Evolutionary conservation across 1,284 basidiomycete species (phyloP).

Genomic region (Heterobasidion annosum): DNA sequence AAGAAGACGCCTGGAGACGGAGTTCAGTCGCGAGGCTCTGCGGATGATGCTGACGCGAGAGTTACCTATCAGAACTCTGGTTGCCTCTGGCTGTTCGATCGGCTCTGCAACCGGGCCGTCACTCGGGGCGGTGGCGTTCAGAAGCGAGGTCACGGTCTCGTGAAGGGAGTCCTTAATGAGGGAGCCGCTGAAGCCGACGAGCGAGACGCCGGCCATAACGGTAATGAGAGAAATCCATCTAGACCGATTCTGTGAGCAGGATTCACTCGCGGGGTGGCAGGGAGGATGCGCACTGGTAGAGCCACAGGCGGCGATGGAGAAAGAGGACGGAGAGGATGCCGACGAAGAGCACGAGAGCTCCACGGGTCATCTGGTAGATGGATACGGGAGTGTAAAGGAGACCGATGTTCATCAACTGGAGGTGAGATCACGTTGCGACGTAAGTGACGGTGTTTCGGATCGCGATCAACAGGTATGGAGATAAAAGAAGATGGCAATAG

Average conservation of each 20-base stretch:
- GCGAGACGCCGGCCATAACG: constrained; percentile 84
- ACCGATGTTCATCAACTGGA: constrained; percentile 88
- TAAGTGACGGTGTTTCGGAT: not conserved
- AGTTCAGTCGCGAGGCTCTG: constrained; percentile 7
- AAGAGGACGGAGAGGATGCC: constrained; percentile 90
- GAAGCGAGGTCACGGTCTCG: constrained; percentile 22
- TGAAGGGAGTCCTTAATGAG: constrained; percentile 69
- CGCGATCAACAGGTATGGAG: not conserved
- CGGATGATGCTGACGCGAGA: constrained; percentile 4
- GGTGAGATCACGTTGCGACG: constrained; percentile 10
- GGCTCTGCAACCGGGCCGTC: constrained; percentile 25
- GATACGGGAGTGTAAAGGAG: constrained; percentile 94
- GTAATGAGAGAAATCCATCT: constrained; percentile 89
- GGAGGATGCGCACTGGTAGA: constrained; percentile 56
- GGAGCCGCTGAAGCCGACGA: constrained; percentile 90
- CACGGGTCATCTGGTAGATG: constrained; percentile 97
- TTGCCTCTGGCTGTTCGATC: constrained; percentile 46
- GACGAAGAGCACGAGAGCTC: constrained; percentile 95
- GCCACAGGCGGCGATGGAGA: constrained; percentile 71
- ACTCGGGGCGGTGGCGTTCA: constrained; percentile 5
- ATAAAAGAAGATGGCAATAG: not conserved
- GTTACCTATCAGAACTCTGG: constrained; percentile 60
- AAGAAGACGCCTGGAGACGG: constrained; percentile 69
- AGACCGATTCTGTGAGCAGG: constrained; percentile 7
- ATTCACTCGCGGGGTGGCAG: constrained; percentile 4